phyloP scores from a whole-genome alignment of 257 asterid genomes.

The Fraxinus excelsior region DNA sequence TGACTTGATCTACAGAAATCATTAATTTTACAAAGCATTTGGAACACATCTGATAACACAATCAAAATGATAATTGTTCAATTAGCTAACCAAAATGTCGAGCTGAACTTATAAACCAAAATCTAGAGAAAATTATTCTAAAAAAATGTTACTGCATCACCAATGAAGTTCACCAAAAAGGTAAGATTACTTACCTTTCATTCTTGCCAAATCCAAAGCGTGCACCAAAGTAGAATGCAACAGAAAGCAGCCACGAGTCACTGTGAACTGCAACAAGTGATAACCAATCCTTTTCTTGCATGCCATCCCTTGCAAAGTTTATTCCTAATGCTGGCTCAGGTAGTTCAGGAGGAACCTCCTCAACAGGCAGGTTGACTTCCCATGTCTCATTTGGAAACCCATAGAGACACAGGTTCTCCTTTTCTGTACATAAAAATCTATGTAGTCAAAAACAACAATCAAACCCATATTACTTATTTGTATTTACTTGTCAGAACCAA shows the following conservation, averaged over 20 bases:
- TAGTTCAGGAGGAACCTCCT: slow-evolving; percentile 8
- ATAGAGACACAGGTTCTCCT: background rate
- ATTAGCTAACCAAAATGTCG: background rate
- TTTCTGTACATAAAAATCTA: background rate
- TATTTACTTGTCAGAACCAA: background rate
- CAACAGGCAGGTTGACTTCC: slow-evolving; percentile 7
- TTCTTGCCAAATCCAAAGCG: slow-evolving; percentile 12
- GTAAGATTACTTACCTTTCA: background rate
- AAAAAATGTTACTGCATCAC: background rate
- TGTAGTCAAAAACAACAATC: background rate
- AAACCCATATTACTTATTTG: background rate
- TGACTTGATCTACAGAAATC: background rate
- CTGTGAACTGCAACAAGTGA: slow-evolving; percentile 8
- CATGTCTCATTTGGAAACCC: slow-evolving; percentile 12
- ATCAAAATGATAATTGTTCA: background rate
- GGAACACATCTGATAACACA: background rate
- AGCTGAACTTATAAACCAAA: background rate
- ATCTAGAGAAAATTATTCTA: background rate
- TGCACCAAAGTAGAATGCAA: slow-evolving; percentile 5
- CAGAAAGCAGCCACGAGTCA: slow-evolving; percentile 9
- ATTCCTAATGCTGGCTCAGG: slow-evolving; percentile 10
- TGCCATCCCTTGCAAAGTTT: slow-evolving; percentile 11
- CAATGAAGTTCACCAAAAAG: background rate
- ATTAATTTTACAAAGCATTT: background rate
- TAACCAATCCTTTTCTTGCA: slow-evolving; percentile 9